These are phyloP conservation scores for Diplodia scrobiculata DNA, from an alignment of 2,329 filamentous ascomycete species.

Conservation along the genomic window DNA sequence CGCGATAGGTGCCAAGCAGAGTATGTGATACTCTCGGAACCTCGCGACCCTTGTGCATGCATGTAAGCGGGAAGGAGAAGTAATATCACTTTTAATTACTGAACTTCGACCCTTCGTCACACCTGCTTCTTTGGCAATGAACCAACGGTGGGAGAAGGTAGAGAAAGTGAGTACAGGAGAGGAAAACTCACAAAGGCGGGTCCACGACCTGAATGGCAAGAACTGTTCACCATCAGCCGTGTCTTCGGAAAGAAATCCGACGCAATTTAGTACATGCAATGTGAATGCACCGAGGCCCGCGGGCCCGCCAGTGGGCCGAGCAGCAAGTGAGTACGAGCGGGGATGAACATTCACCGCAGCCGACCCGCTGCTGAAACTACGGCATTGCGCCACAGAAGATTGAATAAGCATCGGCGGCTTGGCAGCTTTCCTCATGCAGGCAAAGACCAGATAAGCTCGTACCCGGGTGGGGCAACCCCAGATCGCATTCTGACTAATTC, in stretches of 20 bases:
- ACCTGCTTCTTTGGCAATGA: too few relatives aligned
- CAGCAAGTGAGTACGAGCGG: not conserved
- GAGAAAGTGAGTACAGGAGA: too few relatives aligned
- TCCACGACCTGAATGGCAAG: not conserved
- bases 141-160: too few relatives aligned
- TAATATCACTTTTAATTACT: too few relatives aligned
- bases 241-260: not conserved
- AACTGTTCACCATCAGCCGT: not conserved
- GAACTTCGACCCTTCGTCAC: too few relatives aligned
- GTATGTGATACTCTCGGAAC: too few relatives aligned
- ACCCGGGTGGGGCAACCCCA: not conserved
- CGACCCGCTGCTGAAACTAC: slow-evolving; percentile 2
- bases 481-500: not conserved
- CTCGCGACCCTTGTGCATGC: too few relatives aligned
- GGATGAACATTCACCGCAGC: not conserved
- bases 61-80: too few relatives aligned
- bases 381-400: not conserved
- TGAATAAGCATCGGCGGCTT: not conserved
- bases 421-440: not conserved
- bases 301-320: not conserved
- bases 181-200: too few relatives aligned
- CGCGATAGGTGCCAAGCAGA: too few relatives aligned
- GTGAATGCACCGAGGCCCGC: not conserved
- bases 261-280: not conserved
- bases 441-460: slow-evolving; percentile 16